Evolutionary conservation across 164 flowering plant genomes (phyloP).

Genomic region (Stephania cephalantha): DNA sequence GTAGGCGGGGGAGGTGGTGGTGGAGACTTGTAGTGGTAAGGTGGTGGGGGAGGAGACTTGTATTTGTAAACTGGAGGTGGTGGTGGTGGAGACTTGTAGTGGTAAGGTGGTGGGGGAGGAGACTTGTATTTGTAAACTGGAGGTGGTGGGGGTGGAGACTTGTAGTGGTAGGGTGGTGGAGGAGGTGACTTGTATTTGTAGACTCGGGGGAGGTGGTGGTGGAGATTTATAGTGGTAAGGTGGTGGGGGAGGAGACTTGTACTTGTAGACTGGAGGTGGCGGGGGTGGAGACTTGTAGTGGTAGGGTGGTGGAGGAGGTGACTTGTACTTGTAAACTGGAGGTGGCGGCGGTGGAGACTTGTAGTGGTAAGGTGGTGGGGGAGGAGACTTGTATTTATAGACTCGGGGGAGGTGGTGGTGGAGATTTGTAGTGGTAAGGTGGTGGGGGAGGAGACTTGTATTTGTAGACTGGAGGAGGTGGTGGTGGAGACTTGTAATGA

Average conservation of each 20-base stretch:
- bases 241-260: constrained; percentile 5
- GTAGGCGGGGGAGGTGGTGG: neutral
- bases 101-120: neutral
- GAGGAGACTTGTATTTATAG: constrained; percentile 3
- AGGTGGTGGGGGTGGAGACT: neutral
- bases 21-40: neutral
- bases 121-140: neutral
- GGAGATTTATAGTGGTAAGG: constrained; percentile 7
- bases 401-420: constrained; percentile 8
- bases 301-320: constrained; percentile 6
- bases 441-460: neutral
- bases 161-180: neutral
- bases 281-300: constrained; percentile 10
- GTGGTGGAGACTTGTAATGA: neutral
- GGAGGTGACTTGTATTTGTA: constrained; percentile 7
- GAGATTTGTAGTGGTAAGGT: neutral
- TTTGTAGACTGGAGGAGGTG: neutral
- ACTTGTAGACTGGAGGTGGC: neutral
- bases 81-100: constrained; percentile 6
- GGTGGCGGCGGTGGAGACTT: neutral
- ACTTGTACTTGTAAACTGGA: neutral
- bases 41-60: constrained; percentile 3
- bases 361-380: neutral
- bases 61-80: neutral
- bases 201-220: constrained; percentile 6